Evolutionary conservation across 495 filamentous ascomycete genomes (phyloP).

Genomic region (Aspergillus cavernicola): DNA sequence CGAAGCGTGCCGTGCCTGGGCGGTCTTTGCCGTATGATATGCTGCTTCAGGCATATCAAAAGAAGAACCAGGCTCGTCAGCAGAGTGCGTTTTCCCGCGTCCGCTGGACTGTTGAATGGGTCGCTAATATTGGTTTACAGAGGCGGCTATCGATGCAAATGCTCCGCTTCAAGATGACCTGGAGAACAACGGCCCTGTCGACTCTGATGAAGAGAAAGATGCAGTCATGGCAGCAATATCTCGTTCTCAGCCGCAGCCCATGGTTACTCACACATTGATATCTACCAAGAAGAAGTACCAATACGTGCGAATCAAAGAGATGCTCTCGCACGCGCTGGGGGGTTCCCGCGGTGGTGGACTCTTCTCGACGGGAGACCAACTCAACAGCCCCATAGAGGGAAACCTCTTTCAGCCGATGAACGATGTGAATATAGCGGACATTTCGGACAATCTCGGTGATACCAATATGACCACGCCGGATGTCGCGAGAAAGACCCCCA

Average conservation of each 20-base stretch:
- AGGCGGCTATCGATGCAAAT: constrained; percentile 90
- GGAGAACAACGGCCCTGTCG: constrained; percentile 71
- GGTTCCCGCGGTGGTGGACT: constrained; percentile 42
- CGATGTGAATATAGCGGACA: constrained; percentile 20
- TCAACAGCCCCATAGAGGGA: constrained; percentile 26
- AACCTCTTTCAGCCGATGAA: constrained; percentile 34
- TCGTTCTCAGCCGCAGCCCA: constrained; percentile 68
- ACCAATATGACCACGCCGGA: constrained; percentile 6
- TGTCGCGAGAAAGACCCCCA: constrained; percentile 22
- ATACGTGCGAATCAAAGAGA: constrained; percentile 82
- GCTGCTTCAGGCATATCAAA: constrained; percentile 90
- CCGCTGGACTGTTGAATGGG: not conserved
- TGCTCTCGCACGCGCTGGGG: constrained; percentile 71
- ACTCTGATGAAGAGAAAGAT: constrained; percentile 90
- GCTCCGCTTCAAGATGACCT: constrained; percentile 83
- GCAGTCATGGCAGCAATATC: constrained; percentile 80
- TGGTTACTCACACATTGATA: constrained; percentile 61
- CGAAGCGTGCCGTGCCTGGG: constrained; percentile 87
- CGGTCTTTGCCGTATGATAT: constrained; percentile 92
- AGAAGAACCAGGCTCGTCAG: constrained; percentile 97
- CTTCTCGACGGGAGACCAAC: constrained; percentile 39
- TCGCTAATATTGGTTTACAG: constrained; percentile 38
- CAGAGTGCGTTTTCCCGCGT: constrained; percentile 60
- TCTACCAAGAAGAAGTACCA: constrained; percentile 72
- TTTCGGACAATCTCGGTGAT: constrained; percentile 13